phyloP scores from a whole-genome alignment of 2,329 filamentous ascomycete genomes.

The Balansia obtecta region DNA sequence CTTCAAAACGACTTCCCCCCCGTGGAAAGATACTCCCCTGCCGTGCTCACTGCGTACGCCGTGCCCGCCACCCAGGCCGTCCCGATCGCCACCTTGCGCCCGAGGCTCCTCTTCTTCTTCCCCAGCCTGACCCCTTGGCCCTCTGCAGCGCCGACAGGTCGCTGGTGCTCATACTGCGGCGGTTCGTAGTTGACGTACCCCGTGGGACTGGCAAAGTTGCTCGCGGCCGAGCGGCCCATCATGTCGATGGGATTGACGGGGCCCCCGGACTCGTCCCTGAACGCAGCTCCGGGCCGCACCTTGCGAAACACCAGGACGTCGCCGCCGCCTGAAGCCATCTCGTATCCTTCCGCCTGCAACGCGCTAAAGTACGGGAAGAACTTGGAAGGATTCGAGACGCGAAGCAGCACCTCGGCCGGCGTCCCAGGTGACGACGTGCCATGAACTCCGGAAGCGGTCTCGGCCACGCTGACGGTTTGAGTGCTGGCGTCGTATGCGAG shows the following conservation, averaged over 20 bases:
- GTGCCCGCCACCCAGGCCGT: slow-evolving; percentile 41
- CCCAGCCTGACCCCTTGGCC: slow-evolving; percentile 14
- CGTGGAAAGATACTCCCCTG: slow-evolving; percentile 44
- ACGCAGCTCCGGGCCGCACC: slow-evolving; percentile 22
- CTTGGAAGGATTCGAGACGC: slow-evolving; percentile 48
- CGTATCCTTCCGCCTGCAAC: slow-evolving; percentile 49
- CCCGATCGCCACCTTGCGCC: slow-evolving; percentile 38
- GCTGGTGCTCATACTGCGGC: slow-evolving; percentile 15
- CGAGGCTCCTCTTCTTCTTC: slow-evolving; percentile 29
- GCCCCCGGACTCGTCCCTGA: slow-evolving; percentile 1
- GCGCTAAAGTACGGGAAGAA: slow-evolving; percentile 52
- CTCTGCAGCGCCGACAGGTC: slow-evolving; percentile 24
- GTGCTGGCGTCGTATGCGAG: slow-evolving; percentile 51
- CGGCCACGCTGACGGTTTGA: slow-evolving; percentile 43
- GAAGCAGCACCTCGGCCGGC: slow-evolving; percentile 46
- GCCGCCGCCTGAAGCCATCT: slow-evolving; percentile 50
- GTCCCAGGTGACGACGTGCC: slow-evolving; percentile 37
- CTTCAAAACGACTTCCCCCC: slow-evolving; percentile 20
- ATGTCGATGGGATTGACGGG: slow-evolving; percentile 47
- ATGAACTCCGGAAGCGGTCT: slow-evolving; percentile 43
- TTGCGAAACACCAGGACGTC: slow-evolving; percentile 58
- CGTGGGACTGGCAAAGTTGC: slow-evolving; percentile 51
- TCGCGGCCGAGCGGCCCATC: slow-evolving; percentile 35
- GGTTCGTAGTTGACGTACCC: slow-evolving; percentile 51
- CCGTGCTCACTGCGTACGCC: slow-evolving; percentile 45